Conservation (phyloP, 805 yeast genomes). For the Blastobotrys peoriensis region DNA sequence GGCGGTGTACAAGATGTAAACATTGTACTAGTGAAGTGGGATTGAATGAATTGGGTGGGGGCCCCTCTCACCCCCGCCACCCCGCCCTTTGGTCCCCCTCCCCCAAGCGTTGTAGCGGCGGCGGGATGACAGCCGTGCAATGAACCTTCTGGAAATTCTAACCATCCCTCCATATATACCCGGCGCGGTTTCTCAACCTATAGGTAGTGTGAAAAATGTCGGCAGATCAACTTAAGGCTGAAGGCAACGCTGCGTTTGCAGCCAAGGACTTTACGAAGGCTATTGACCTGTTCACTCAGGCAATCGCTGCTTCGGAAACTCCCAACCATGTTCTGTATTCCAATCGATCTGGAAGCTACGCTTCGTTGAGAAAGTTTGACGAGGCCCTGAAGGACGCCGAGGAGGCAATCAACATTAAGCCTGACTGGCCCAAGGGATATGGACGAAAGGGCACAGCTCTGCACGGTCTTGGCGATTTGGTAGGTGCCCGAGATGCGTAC, state of each 20-base stretch:
- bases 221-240: slow-evolving; percentile 52
- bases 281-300: slow-evolving; percentile 72
- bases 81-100: no score
- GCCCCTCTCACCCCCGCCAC: no score
- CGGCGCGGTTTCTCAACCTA: no score
- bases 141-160: background rate
- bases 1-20: no score
- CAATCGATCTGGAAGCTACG: slow-evolving; percentile 87
- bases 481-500: slow-evolving; percentile 66
- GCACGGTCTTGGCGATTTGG: slow-evolving; percentile 75
- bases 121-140: background rate
- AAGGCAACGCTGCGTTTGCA: slow-evolving; percentile 89
- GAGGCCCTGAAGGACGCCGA: slow-evolving; percentile 82
- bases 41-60: no score
- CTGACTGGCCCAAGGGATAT: slow-evolving; percentile 93
- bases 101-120: no score
- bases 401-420: slow-evolving; percentile 72
- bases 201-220: no score
- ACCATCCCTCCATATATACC: no score
- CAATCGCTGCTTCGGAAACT: slow-evolving; percentile 70
- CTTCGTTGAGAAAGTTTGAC: slow-evolving; percentile 67
- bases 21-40: no score
- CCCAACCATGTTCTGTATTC: slow-evolving; percentile 93
- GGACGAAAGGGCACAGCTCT: slow-evolving; percentile 91
- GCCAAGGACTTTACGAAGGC: slow-evolving; percentile 82